Base-by-base conservation (phyloP, 768 basidiomycete species). In the Phaffia australis region DNA sequence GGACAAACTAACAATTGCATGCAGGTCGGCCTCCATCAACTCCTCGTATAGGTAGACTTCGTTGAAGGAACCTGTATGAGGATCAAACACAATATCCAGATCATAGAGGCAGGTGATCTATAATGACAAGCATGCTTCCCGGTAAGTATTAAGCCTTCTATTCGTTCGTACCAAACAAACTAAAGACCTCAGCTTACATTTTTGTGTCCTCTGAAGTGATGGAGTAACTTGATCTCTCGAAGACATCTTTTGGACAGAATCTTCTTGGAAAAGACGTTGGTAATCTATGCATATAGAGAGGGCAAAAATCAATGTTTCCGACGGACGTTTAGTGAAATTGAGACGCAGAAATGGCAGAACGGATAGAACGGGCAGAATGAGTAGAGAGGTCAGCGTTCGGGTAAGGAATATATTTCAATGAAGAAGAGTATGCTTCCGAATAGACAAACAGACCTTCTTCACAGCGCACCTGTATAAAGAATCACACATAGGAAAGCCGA, bases 21-120 rank as follows among this genome's bases (percentile, higher is more conserved):
- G 95, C 23, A 99, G 82, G 83, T 99, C 95, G 64, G 95, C 95
- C 76, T 99, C 95, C 95, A 98, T 99, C 71, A 98, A 84, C 76
- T 99, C 95, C 79, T 98, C 93, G 88, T 98, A 77, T 60, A 78
- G 73, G 72, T 79, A 97, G 21, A 99, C 93, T 78, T 97, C 94
- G 76, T 93, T 89, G 73, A 98, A 99, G 75, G 89, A 88, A 70
- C 88, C 88, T 63, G 82, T 85, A 30, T 64, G 63, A 21, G 90
- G 84, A 71, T 91, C 88, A 76, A 93, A 88, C 55, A 99, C 90
- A 61, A 97, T 90, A 74, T 95, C 91, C 89, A 98, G 92, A 75
- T 98, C 95, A 74, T 98, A 99, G 55, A 99, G 78, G 73, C 92
- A 93, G 65, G 90, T 93, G 74, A 94, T 94, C 90, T 93, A 74